Base-by-base conservation (phyloP, 306 rosid genomes). In the Inga oerstediana region DNA sequence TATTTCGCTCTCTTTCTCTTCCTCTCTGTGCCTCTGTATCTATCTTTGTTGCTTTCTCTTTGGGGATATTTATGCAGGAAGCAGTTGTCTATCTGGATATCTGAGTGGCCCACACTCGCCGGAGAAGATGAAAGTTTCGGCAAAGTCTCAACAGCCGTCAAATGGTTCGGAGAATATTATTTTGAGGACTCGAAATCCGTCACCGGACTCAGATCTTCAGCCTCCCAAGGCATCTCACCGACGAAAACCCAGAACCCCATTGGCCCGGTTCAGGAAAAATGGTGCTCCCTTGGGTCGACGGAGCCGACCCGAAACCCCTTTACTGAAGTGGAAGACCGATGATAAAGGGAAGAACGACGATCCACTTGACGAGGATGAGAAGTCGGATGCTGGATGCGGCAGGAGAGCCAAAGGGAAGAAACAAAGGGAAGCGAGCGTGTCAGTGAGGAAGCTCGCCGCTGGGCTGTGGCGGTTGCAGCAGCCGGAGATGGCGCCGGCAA, bases 361-460 rank as follows among this genome's bases (percentile, higher is more conserved):
- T 70, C 86, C 78, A 27, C 69, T 69, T 44, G 90, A 88, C 30
- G 91, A 82, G 39, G 81, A 76, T 22, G 85, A 61, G 76, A 87
- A 51, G 86, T 82, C 73, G 30, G 70, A 49, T 17, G 75, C 45
- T 59, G 89, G 54, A 81, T 46, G 78, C 1, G 81, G 90, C 3
- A 78, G 91, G 84, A 87, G 85, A 46, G 16, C 68, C 2, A 81
- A 80, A 73, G 86, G 89, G 88, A 79, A 79, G 79, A 82, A 84
- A 62, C 84, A 76, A 51, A 84, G 76, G 66, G 93, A 88, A 12
- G 86, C 19, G 20, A 20, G 56, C 35, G 83, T 95, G 52, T 95
- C 99, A 30, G 93, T 91, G 20, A 90, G 99, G 87, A 95, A 95
- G 88, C 92, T 95, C 76, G 98, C 96, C 15, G 98, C 98, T 1